Base-by-base conservation (phyloP, 192 early-diverging fungal genomes). In the Dispira simplex region DNA sequence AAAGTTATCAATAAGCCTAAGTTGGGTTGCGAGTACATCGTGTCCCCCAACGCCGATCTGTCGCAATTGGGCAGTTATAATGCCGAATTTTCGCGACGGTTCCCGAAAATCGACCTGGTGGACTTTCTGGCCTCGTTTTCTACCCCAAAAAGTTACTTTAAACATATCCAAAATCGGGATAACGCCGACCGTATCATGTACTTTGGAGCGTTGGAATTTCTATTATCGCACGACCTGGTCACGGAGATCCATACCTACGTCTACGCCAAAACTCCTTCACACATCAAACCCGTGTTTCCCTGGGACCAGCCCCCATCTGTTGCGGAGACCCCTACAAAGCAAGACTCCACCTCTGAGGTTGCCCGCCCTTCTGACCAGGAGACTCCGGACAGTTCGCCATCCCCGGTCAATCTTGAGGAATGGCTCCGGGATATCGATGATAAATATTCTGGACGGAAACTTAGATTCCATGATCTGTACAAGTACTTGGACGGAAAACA, bases 1-100 rank as follows among this genome's bases (percentile, higher is more conserved):
- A 90, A 90, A 67, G 75, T 98, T 39, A 89, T 98, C 49, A 82
- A 93, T 72, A 82, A 85, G 9, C 85, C 96, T 48, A 78, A 76
- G 64, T 73, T 80, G 25, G 69, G 79, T 26, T 89, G 90, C 65
- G 80, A 88, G 5, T 98, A 98, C 70, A 84, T 90, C 2, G 78
- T 90, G 1, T 80, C 87, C 1, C 83, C 81, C 20, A 68, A 80
- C 46, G 82, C 83, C 0, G 75, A 79, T 57, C 64, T 86, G n/a
- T 73, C 75, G 56, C 68, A 75, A 79, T 79, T 75, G 9, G 66
- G 81, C 63, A 16, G 13, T 26, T 46, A 39, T 53, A 46, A 64
- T 25, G 18, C 27, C 13, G 46, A 53, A 25, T 64, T 64, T 32
- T 14, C 20, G 5, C 9, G 20, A n/a, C 26, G 39, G 14, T 60